Conservation (phyloP, 371 early-diverging fungal genomes). For the Batkoa obscura region DNA sequence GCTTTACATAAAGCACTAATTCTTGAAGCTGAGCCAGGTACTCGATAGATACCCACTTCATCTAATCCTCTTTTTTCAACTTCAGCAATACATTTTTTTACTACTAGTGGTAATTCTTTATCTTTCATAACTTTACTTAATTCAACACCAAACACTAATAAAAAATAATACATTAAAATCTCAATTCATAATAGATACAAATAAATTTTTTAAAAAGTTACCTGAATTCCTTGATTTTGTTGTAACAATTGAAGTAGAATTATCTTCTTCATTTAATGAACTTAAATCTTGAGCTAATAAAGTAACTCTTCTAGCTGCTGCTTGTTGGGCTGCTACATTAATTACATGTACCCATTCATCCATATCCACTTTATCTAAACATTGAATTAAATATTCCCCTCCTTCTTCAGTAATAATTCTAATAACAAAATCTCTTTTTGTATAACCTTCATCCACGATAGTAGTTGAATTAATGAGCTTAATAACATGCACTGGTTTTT, state of each 20-base stretch:
- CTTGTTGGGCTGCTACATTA: slow-evolving; percentile 52
- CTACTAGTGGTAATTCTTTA: slow-evolving; percentile 29
- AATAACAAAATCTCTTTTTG: slow-evolving; percentile 61
- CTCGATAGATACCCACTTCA: slow-evolving; percentile 66
- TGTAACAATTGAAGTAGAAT: neutral
- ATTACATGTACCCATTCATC: slow-evolving; percentile 50
- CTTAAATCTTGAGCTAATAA: slow-evolving; percentile 8
- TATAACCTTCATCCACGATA: slow-evolving; percentile 42
- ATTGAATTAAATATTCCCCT: slow-evolving; percentile 55
- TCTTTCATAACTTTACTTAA: slow-evolving; percentile 35
- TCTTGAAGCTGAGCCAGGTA: slow-evolving; percentile 46
- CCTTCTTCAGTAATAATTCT: slow-evolving; percentile 71
- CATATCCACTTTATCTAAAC: slow-evolving; percentile 48
- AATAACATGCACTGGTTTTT: slow-evolving; percentile 52
- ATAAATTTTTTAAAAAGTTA: slow-evolving; percentile 6
- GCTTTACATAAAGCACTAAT: slow-evolving; percentile 33
- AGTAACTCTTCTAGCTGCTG: slow-evolving; percentile 30
- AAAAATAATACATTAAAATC: neutral
- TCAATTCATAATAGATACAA: too few species aligned
- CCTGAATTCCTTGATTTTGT: slow-evolving; percentile 12
- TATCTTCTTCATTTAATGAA: neutral
- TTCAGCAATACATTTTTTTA: slow-evolving; percentile 50
- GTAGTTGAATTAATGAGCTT: slow-evolving; percentile 51
- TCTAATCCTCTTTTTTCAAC: slow-evolving; percentile 57
- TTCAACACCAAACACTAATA: slow-evolving; percentile 38